phyloP scores from a whole-genome alignment of 768 basidiomycete species.

The Phlegmacium glaucopus region DNA sequence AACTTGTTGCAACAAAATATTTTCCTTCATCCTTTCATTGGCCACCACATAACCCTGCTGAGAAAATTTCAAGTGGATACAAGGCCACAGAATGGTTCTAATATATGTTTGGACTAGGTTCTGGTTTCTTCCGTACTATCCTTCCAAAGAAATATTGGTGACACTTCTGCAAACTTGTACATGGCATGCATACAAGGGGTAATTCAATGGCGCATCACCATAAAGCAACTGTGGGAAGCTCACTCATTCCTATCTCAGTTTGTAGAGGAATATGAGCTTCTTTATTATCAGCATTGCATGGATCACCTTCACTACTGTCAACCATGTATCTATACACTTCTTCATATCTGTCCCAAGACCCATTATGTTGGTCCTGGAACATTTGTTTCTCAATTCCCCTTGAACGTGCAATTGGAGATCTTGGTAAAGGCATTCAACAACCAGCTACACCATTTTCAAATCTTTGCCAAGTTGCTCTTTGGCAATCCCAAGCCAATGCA shows the following conservation, averaged over 20 bases:
- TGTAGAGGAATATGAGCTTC: constrained; percentile 27
- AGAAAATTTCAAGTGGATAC: constrained; percentile 30
- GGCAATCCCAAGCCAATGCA: neutral
- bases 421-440: neutral
- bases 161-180: constrained; percentile 22
- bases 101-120: constrained; percentile 26
- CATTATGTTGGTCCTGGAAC: constrained; percentile 12
- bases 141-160: constrained; percentile 14
- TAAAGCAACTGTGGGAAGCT: constrained; percentile 15
- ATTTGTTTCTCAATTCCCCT: neutral
- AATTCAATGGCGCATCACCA: constrained; percentile 17
- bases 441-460: neutral
- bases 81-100: constrained; percentile 28
- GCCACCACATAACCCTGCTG: constrained; percentile 12
- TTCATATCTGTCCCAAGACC: constrained; percentile 24
- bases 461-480: neutral
- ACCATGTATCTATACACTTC: constrained; percentile 27
- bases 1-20: constrained; percentile 4
- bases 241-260: constrained; percentile 24
- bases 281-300: constrained; percentile 28
- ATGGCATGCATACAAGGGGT: constrained; percentile 20
- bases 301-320: constrained; percentile 24
- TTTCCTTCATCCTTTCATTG: constrained; percentile 12
- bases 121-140: constrained; percentile 20
- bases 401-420: neutral